These are phyloP conservation scores for Phytophthora agathidicida DNA, from an alignment of 352 stramenopile genomes.

Conservation along the genomic window DNA sequence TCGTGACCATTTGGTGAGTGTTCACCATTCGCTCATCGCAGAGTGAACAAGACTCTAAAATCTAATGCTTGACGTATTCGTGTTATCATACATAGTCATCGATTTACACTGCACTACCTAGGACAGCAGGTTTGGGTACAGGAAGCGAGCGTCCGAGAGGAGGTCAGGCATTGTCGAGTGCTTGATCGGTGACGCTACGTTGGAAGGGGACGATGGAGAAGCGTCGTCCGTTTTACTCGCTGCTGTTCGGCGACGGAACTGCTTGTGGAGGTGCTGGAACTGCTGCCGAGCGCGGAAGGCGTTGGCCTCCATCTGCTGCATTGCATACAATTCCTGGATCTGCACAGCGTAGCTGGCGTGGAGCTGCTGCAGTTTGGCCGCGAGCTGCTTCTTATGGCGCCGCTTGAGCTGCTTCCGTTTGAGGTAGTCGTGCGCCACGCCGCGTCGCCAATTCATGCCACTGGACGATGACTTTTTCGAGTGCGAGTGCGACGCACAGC, in stretches of 20 bases:
- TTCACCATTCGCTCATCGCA: no score
- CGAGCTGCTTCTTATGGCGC: slow-evolving; percentile 72
- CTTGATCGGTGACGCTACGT: slow-evolving; percentile 19
- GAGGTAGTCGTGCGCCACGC: slow-evolving; percentile 52
- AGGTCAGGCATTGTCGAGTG: slow-evolving; percentile 24
- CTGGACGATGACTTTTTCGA: slow-evolving; percentile 32
- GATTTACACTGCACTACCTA: slow-evolving; percentile 11
- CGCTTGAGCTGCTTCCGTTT: slow-evolving; percentile 79
- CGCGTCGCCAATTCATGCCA: slow-evolving; percentile 58
- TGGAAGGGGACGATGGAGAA: slow-evolving; percentile 8
- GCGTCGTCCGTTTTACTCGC: slow-evolving; percentile 7
- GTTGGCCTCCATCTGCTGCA: slow-evolving; percentile 62
- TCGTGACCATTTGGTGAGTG: no score
- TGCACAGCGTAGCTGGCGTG: slow-evolving; percentile 47
- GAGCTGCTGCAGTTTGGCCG: slow-evolving; percentile 52
- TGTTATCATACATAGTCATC: slow-evolving; percentile 22
- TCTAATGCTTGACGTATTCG: background rate
- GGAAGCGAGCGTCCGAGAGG: slow-evolving; percentile 16
- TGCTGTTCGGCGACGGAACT: slow-evolving; percentile 21
- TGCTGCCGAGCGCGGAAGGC: slow-evolving; percentile 51
- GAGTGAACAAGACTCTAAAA: background rate
- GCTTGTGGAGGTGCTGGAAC: slow-evolving; percentile 43
- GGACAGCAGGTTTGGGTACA: slow-evolving; percentile 33
- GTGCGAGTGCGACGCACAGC: slow-evolving; percentile 29
- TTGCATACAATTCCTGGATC: slow-evolving; percentile 44